These are phyloP conservation scores for Chlorophyllum brunneum DNA, from an alignment of 768 basidiomycete species.

Conservation along the genomic window DNA sequence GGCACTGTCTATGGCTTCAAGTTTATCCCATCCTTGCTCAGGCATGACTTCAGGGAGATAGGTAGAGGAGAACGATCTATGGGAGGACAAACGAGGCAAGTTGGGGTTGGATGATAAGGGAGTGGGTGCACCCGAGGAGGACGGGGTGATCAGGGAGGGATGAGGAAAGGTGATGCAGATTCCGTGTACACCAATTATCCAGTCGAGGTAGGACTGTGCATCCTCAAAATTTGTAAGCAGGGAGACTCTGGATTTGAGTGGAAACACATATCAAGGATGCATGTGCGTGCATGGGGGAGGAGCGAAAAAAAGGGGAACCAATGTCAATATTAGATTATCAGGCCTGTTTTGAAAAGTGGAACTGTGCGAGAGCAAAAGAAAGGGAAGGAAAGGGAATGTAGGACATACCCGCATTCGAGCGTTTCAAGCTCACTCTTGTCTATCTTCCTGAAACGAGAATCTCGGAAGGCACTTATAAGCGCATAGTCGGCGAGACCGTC, in stretches of 20 bases:
- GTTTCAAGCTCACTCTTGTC: slow-evolving; percentile 68
- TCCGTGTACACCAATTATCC: slow-evolving; percentile 90
- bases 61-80: slow-evolving; percentile 73
- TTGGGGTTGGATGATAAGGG: slow-evolving; percentile 65
- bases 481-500: slow-evolving; percentile 89
- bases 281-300: background rate
- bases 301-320: slow-evolving; percentile 4
- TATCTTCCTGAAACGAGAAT: slow-evolving; percentile 82
- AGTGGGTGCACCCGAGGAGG: slow-evolving; percentile 63
- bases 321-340: slow-evolving; percentile 15
- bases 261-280: slow-evolving; percentile 8
- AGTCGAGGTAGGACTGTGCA: slow-evolving; percentile 82
- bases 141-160: slow-evolving; percentile 54
- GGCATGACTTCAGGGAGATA: slow-evolving; percentile 92
- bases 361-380: background rate
- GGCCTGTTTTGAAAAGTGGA: background rate
- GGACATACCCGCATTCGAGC: slow-evolving; percentile 83
- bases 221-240: slow-evolving; percentile 92
- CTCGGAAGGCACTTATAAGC: slow-evolving; percentile 85
- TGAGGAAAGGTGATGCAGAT: slow-evolving; percentile 87
- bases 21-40: slow-evolving; percentile 92
- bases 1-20: slow-evolving; percentile 86
- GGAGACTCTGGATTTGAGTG: slow-evolving; percentile 60
- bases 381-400: slow-evolving; percentile 4
- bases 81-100: slow-evolving; percentile 50